Percentiles rank a stretch among this genome's conserved stretches.
Evolutionary conservation across 1,139 yeast species (phyloP).

Genomic region (Suhomyces coccinellae): DNA sequence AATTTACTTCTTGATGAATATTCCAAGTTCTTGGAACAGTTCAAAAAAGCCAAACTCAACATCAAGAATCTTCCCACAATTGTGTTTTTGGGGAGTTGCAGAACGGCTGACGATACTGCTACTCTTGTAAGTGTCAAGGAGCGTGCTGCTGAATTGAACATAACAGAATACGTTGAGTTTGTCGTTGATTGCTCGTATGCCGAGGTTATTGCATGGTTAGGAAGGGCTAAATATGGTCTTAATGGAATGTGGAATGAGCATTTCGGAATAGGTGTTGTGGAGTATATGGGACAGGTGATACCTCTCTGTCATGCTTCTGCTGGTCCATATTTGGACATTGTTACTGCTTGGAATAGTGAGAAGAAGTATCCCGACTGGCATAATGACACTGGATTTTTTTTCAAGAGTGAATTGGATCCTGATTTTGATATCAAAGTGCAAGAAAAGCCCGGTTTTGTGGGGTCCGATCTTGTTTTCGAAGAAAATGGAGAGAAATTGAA

Average conservation of each 20-base stretch:
- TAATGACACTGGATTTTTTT: conserved; percentile 70
- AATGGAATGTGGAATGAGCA: conserved; percentile 99
- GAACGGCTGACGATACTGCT: conserved; percentile 64
- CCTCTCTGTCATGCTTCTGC: conserved; percentile 94
- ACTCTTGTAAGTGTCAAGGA: conserved; percentile 53
- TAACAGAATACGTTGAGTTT: conserved; percentile 58
- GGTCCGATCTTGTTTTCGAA: not conserved
- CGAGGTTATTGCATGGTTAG: conserved; percentile 55
- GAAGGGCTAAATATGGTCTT: conserved; percentile 71
- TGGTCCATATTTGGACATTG: conserved; percentile 90
- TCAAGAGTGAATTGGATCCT: conserved; percentile 52
- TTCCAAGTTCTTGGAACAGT: conserved; percentile 43
- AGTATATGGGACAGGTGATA: conserved; percentile 77
- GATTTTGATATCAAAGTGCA: conserved; percentile 56
- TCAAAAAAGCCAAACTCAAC: conserved; percentile 22
- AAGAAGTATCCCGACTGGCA: conserved; percentile 24
- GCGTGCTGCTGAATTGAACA: conserved; percentile 47
- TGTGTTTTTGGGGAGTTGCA: conserved; percentile 80
- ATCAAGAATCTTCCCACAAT: conserved; percentile 47
- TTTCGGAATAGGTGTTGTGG: conserved; percentile 97
- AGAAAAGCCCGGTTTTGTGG: not conserved
- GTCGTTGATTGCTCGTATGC: conserved; percentile 75
- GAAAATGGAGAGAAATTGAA: conserved; percentile 13
- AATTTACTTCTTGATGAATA: conserved; percentile 64
- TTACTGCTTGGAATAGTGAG: conserved; percentile 29